These are phyloP conservation scores for Lachnellula subtilissima DNA, from an alignment of 2,329 filamentous ascomycete species.

Conservation along the genomic window DNA sequence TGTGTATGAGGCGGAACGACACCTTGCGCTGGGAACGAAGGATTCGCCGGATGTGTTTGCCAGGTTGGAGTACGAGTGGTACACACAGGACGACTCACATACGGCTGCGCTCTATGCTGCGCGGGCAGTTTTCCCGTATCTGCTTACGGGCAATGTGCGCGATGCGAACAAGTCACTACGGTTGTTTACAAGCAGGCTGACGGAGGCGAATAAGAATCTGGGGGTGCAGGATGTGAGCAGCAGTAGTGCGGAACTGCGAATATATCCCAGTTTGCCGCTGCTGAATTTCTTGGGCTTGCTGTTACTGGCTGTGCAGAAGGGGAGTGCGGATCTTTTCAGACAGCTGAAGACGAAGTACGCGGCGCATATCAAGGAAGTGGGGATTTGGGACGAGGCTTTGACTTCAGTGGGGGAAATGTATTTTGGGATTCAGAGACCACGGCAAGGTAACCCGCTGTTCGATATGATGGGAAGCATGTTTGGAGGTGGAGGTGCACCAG, in stretches of 20 bases:
- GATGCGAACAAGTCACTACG: constrained; percentile 80
- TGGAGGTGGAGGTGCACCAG: constrained; percentile 60
- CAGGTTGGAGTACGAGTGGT: constrained; percentile 89
- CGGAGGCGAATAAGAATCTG: constrained; percentile 51
- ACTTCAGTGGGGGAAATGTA: constrained; percentile 94
- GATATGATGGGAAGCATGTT: constrained; percentile 99
- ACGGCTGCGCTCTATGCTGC: constrained; percentile 82
- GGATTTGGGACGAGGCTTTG: constrained; percentile 74
- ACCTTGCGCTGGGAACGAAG: constrained; percentile 81
- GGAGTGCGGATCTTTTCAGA: constrained; percentile 69
- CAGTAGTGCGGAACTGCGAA: constrained; percentile 64
- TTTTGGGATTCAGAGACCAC: constrained; percentile 83
- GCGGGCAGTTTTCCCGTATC: constrained; percentile 83
- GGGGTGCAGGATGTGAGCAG: constrained; percentile 76
- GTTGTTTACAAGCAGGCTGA: constrained; percentile 66
- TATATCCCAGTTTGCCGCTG: constrained; percentile 89
- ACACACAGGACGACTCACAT: constrained; percentile 80
- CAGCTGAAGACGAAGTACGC: constrained; percentile 80
- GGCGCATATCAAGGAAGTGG: constrained; percentile 69
- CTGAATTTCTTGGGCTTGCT: constrained; percentile 90
- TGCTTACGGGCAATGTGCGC: constrained; percentile 83
- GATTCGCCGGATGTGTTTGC: constrained; percentile 79
- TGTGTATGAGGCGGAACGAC: constrained; percentile 86
- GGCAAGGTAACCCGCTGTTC: constrained; percentile 86
- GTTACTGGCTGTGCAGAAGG: constrained; percentile 77